These are phyloP conservation scores for Amphibolis antarctica DNA, from an alignment of 106 monocot genomes.

Conservation along the genomic window DNA sequence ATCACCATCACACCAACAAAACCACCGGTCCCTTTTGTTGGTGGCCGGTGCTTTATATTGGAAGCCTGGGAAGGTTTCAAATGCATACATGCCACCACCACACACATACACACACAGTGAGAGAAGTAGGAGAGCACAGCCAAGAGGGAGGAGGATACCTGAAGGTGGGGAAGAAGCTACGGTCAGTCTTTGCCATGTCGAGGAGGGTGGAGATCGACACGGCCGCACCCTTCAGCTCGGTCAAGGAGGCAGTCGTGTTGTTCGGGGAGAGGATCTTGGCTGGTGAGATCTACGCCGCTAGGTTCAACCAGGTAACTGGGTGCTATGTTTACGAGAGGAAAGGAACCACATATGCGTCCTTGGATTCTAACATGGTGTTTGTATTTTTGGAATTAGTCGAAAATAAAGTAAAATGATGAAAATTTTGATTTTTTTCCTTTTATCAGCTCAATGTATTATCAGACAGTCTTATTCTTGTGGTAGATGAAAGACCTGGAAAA, in stretches of 20 bases:
- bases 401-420: neutral
- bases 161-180: no score
- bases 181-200: neutral
- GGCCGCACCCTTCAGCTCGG: slow-evolving; percentile 49
- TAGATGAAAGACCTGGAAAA: slow-evolving; percentile 2
- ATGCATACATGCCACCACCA: no score
- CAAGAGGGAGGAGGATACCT: no score
- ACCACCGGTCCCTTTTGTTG: no score
- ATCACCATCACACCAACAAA: no score
- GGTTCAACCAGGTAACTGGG: slow-evolving; percentile 25
- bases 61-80: no score
- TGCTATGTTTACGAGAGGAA: neutral
- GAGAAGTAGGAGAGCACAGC: no score
- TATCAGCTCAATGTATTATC: neutral
- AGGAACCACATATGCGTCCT: no score
- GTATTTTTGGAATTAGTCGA: neutral
- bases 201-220: slow-evolving; percentile 48
- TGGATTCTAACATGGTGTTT: neutral
- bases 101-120: no score
- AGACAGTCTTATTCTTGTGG: neutral
- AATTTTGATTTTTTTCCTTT: neutral
- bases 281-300: slow-evolving; percentile 35
- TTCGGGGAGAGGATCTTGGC: slow-evolving; percentile 53
- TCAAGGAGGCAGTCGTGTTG: slow-evolving; percentile 61
- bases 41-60: no score